These are phyloP conservation scores for Vitis hybrid DNA, from an alignment of 177 flowering plant genomes.

Conservation along the genomic window DNA sequence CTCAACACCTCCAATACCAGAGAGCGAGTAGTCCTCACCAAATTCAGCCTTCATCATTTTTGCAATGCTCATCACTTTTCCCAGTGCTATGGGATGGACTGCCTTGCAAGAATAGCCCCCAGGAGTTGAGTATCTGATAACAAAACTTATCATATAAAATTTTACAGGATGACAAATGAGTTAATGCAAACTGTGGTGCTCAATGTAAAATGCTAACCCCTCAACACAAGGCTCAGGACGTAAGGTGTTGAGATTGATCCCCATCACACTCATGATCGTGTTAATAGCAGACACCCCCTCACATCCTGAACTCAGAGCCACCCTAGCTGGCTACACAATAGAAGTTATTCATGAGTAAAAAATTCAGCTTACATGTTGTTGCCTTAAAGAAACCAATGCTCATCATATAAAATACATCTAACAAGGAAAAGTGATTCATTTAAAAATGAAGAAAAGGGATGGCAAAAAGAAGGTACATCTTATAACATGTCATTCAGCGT, in stretches of 20 bases:
- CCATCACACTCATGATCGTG: conserved; percentile 99
- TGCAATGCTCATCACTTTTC: conserved; percentile 90
- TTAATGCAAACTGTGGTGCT: not conserved
- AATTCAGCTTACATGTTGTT: too few relatives aligned
- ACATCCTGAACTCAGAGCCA: conserved; percentile 75
- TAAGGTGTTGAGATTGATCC: conserved; percentile 79
- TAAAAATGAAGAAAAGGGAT: too few relatives aligned
- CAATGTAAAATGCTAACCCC: conserved; percentile 56
- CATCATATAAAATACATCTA: too few relatives aligned
- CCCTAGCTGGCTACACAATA: conserved; percentile 75
- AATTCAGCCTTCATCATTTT: conserved; percentile 91
- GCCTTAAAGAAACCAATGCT: too few relatives aligned
- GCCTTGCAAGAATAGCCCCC: conserved; percentile 98
- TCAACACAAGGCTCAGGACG: conserved; percentile 99
- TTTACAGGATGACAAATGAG: not conserved
- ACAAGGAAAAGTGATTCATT: too few relatives aligned
- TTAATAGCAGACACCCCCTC: conserved; percentile 96
- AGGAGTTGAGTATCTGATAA: conserved; percentile 87
- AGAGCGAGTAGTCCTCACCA: conserved; percentile 62
- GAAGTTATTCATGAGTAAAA: not conserved
- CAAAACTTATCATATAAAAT: conserved; percentile 4
- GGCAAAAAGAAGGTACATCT: too few relatives aligned
- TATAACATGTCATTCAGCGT: too few relatives aligned
- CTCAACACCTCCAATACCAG: conserved; percentile 99
- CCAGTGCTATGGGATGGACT: conserved; percentile 98